Conservation (phyloP, 768 basidiomycete genomes). For the Lactifluus volemus region DNA sequence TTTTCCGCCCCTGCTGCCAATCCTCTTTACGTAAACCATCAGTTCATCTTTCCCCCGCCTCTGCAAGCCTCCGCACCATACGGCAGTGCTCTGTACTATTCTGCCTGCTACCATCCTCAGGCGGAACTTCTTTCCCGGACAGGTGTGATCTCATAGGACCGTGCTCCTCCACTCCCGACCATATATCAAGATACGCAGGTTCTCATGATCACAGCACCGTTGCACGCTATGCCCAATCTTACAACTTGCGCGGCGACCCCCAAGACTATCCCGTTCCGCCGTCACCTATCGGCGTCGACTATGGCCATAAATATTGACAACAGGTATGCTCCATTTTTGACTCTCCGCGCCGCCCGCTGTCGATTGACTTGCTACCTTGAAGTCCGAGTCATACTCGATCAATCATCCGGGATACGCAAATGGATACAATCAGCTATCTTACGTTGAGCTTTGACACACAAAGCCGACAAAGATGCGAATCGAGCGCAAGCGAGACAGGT, state of each 20-base stretch:
- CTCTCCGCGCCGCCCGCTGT: background rate
- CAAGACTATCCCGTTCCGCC: slow-evolving; percentile 11
- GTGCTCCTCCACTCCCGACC: slow-evolving; percentile 9
- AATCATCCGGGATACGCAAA: background rate
- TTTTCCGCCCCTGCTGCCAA: background rate
- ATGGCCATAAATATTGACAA: slow-evolving; percentile 15
- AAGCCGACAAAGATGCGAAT: slow-evolving; percentile 20
- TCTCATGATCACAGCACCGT: slow-evolving; percentile 5
- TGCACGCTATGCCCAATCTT: slow-evolving; percentile 9
- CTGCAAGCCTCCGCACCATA: background rate
- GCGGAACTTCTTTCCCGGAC: slow-evolving; percentile 35
- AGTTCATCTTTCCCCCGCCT: slow-evolving; percentile 14
- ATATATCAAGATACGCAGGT: slow-evolving; percentile 16
- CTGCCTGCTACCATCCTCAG: slow-evolving; percentile 40
- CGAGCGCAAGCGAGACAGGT: slow-evolving; percentile 35
- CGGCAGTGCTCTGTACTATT: slow-evolving; percentile 30
- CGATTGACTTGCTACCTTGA: slow-evolving; percentile 1
- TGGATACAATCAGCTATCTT: slow-evolving; percentile 14
- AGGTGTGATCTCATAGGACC: slow-evolving; percentile 23
- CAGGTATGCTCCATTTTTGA: slow-evolving; percentile 2
- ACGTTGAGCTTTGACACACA: slow-evolving; percentile 20
- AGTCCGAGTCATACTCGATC: slow-evolving; percentile 2
- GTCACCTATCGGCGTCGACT: slow-evolving; percentile 9
- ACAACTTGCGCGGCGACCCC: slow-evolving; percentile 6
- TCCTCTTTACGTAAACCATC: slow-evolving; percentile 13